Evolutionary conservation across 2,329 filamentous ascomycete genomes (phyloP).

Genomic region (Trichoderma sp.): DNA sequence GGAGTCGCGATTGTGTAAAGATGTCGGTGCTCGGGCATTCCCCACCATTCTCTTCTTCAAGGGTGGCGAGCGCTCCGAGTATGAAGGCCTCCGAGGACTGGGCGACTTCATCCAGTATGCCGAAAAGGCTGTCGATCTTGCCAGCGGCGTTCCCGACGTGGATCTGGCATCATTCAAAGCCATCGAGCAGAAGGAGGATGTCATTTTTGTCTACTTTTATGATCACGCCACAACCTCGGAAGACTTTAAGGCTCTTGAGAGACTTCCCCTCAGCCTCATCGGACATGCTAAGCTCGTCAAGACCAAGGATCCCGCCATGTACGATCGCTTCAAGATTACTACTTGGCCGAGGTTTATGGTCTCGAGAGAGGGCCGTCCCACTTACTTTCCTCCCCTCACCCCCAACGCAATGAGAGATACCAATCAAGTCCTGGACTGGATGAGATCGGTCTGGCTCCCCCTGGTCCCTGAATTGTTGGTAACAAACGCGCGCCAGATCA

Average conservation of each 20-base stretch:
- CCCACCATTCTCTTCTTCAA: constrained; percentile 93
- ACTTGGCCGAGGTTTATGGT: constrained; percentile 95
- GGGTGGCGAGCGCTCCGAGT: constrained; percentile 87
- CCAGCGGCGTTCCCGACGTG: constrained; percentile 75
- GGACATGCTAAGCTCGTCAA: constrained; percentile 92
- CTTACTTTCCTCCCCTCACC: constrained; percentile 83
- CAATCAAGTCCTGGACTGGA: constrained; percentile 77
- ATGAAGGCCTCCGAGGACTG: constrained; percentile 84
- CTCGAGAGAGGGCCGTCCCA: constrained; percentile 81
- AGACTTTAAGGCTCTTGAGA: constrained; percentile 85
- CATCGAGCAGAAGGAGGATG: constrained; percentile 88
- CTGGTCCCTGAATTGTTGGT: constrained; percentile 92
- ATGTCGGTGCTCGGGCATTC: constrained; percentile 74
- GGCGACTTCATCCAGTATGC: constrained; percentile 87
- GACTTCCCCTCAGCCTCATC: constrained; percentile 81
- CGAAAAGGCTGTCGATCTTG: constrained; percentile 77
- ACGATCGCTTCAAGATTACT: constrained; percentile 85
- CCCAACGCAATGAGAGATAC: constrained; percentile 92
- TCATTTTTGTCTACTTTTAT: constrained; percentile 97
- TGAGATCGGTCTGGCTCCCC: constrained; percentile 93
- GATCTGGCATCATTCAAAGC: constrained; percentile 72
- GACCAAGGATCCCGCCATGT: constrained; percentile 74
- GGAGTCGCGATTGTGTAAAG: constrained; percentile 86
- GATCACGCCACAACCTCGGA: constrained; percentile 91
- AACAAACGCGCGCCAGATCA: constrained; percentile 88